Evolutionary conservation across 345 rosid genomes (phyloP).

Genomic region (Mangifera indica): DNA sequence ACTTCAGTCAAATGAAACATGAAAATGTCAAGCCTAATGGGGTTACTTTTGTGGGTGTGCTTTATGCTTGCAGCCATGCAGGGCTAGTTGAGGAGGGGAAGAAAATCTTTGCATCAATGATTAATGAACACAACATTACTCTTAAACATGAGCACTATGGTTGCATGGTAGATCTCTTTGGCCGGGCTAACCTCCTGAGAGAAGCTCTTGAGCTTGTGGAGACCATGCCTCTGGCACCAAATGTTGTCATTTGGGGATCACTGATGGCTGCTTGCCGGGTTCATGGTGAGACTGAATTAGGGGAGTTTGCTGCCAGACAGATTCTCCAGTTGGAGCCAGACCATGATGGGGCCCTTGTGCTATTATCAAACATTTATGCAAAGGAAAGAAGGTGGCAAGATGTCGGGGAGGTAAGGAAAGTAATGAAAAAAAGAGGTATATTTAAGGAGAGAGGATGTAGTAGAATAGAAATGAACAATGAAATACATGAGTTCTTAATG

Average conservation of each 20-base stretch:
- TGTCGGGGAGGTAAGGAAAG: conserved; percentile 50
- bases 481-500: conserved; percentile 53
- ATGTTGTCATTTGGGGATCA: conserved; percentile 66
- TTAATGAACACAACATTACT: conserved; percentile 33
- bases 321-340: conserved; percentile 56
- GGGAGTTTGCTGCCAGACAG: conserved; percentile 52
- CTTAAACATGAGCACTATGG: conserved; percentile 63
- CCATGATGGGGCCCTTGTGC: conserved; percentile 64
- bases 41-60: conserved; percentile 47
- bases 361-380: conserved; percentile 68
- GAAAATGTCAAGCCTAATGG: conserved; percentile 42
- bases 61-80: conserved; percentile 63
- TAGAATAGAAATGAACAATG: conserved; percentile 50
- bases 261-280: conserved; percentile 60
- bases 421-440: conserved; percentile 47
- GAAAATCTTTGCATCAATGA: conserved; percentile 49
- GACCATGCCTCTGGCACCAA: conserved; percentile 55
- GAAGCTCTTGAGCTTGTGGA: conserved; percentile 49
- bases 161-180: conserved; percentile 62
- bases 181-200: conserved; percentile 46
- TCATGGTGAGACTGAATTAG: conserved; percentile 54
- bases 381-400: conserved; percentile 62
- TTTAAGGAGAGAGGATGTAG: conserved; percentile 62
- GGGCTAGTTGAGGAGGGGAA: conserved; percentile 63
- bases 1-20: conserved; percentile 42